These are phyloP conservation scores for Cercospora brassicicola DNA, from an alignment of 2,329 filamentous ascomycete genomes.

Conservation along the genomic window DNA sequence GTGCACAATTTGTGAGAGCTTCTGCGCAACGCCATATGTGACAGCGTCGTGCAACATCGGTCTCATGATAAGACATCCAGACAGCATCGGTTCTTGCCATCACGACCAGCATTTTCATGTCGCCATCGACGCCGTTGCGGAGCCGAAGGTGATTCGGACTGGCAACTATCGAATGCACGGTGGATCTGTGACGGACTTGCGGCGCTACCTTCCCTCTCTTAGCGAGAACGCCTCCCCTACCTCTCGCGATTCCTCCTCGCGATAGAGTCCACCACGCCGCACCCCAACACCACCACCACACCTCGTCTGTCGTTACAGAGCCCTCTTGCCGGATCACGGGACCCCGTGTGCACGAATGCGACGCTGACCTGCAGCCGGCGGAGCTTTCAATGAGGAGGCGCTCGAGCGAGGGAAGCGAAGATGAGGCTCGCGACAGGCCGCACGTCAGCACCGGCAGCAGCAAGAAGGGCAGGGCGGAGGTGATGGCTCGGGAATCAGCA, in stretches of 20 bases:
- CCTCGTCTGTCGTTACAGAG: slow-evolving; percentile 5
- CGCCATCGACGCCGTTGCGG: neutral
- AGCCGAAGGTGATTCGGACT: neutral
- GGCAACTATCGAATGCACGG: slow-evolving; percentile 1
- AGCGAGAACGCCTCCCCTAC: slow-evolving; percentile 3
- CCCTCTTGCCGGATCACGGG: neutral
- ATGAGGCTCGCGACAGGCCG: slow-evolving; percentile 9
- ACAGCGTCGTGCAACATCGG: neutral
- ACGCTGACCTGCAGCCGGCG: slow-evolving; percentile 8
- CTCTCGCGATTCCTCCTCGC: slow-evolving; percentile 5
- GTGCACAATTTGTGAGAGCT: neutral
- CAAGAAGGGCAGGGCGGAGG: slow-evolving; percentile 14
- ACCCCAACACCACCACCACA: neutral
- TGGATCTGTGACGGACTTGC: neutral
- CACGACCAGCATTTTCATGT: neutral
- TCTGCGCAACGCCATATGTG: neutral
- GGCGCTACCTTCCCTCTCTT: neutral
- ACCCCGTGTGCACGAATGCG: slow-evolving; percentile 2
- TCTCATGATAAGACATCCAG: neutral
- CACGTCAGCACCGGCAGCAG: neutral
- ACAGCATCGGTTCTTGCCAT: neutral
- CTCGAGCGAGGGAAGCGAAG: slow-evolving; percentile 13
- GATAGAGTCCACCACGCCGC: neutral
- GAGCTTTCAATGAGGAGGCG: slow-evolving; percentile 14
- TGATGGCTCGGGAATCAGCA: slow-evolving; percentile 26